Conservation (phyloP, 352 stramenopile genomes). For the Hyaloperonospora brassicae region DNA sequence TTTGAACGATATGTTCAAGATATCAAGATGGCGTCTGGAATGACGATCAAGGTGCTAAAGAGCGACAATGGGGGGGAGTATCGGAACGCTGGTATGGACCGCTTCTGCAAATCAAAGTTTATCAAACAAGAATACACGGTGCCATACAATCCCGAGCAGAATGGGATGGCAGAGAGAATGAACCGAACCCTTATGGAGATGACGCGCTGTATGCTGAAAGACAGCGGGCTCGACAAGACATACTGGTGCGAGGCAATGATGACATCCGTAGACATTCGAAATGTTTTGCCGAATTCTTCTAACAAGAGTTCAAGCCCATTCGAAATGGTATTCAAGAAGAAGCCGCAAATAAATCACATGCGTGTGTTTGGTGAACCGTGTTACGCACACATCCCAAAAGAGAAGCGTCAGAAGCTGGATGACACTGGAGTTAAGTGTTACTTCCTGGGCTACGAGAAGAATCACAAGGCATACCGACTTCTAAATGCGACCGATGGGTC, state of each 20-base stretch:
- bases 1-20: too few species aligned
- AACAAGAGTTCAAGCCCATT: not conserved
- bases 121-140: not conserved
- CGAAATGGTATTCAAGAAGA: slow-evolving; percentile 1
- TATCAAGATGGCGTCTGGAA: too few species aligned
- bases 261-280: not conserved
- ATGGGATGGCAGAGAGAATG: not conserved
- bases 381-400: not conserved
- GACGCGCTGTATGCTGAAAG: not conserved
- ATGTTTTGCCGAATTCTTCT: not conserved
- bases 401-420: not conserved
- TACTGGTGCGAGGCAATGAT: not conserved
- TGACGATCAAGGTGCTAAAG: too few species aligned
- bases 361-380: not conserved
- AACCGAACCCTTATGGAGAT: not conserved
- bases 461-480: slow-evolving; percentile 1
- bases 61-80: too few species aligned
- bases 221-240: not conserved
- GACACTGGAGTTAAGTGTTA: not conserved
- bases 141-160: not conserved
- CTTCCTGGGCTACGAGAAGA: not conserved
- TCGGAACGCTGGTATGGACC: too few species aligned
- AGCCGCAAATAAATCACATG: not conserved
- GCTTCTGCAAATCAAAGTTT: too few species aligned
- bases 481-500: not conserved